Percentiles rank a stretch among this genome's conserved stretches.
Conservation (phyloP, 2,329 filamentous ascomycete genomes). For the Teratosphaeria viscida region DNA sequence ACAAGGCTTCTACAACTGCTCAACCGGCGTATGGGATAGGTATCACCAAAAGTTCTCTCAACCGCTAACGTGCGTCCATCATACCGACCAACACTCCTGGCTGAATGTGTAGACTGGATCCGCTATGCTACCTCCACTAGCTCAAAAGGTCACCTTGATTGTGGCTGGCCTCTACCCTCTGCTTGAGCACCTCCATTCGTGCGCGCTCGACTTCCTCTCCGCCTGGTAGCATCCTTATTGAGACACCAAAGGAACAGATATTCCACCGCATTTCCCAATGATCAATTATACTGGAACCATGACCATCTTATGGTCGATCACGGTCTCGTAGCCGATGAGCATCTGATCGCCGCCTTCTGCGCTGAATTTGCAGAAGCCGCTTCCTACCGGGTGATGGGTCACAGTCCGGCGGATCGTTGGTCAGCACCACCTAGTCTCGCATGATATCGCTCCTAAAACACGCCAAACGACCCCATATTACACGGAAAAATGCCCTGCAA, state of each 20-base stretch:
- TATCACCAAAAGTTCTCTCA: too few relatives aligned
- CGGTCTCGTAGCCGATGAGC: neutral
- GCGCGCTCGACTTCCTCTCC: neutral
- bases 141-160: too few relatives aligned
- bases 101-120: too few relatives aligned
- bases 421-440: neutral
- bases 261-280: neutral
- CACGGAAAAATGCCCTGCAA: neutral
- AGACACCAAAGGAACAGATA: neutral
- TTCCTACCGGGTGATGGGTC: neutral
- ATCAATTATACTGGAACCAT: neutral
- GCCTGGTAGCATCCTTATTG: neutral
- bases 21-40: too few relatives aligned
- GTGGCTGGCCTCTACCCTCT: neutral
- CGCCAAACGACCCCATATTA: neutral
- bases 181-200: neutral
- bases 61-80: too few relatives aligned
- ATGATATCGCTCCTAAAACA: neutral
- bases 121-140: too few relatives aligned
- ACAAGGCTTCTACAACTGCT: too few relatives aligned
- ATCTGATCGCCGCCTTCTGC: neutral
- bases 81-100: too few relatives aligned
- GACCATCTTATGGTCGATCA: neutral
- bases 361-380: neutral
- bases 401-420: neutral